Conservation (phyloP, 495 filamentous ascomycete species). For the Daldinia loculata region DNA sequence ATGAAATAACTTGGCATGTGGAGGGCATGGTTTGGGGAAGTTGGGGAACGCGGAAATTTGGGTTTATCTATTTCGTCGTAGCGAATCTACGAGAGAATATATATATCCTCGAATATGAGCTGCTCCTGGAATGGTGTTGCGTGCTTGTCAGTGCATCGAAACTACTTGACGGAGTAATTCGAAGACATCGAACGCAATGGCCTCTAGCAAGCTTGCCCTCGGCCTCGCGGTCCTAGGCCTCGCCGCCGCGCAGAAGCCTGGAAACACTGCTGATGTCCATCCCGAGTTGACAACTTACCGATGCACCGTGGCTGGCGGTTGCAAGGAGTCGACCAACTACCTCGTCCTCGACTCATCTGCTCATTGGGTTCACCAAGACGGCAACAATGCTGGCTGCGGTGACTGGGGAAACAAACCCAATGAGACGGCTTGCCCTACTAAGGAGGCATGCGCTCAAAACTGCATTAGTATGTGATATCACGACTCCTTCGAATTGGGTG, state of each 20-base stretch:
- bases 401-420: slow-evolving; percentile 56
- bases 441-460: slow-evolving; percentile 58
- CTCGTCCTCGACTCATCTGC: slow-evolving; percentile 61
- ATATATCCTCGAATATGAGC: slow-evolving; percentile 18
- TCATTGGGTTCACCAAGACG: slow-evolving; percentile 58
- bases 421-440: slow-evolving; percentile 58
- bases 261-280: slow-evolving; percentile 56
- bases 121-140: slow-evolving; percentile 27
- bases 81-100: slow-evolving; percentile 1
- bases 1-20: slow-evolving; percentile 26
- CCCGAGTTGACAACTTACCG: slow-evolving; percentile 58
- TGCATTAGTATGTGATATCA: slow-evolving; percentile 50
- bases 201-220: slow-evolving; percentile 38
- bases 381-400: slow-evolving; percentile 49
- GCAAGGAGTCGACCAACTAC: slow-evolving; percentile 53
- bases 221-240: slow-evolving; percentile 38
- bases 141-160: slow-evolving; percentile 29
- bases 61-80: slow-evolving; percentile 3
- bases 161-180: not conserved
- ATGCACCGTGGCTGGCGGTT: slow-evolving; percentile 59
- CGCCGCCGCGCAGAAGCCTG: slow-evolving; percentile 40
- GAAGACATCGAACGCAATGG: slow-evolving; percentile 31
- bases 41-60: slow-evolving; percentile 14
- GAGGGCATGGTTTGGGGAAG: slow-evolving; percentile 30
- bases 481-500: not conserved